phyloP scores from a whole-genome alignment of 331 rosid species.

The Quercus lobata region DNA sequence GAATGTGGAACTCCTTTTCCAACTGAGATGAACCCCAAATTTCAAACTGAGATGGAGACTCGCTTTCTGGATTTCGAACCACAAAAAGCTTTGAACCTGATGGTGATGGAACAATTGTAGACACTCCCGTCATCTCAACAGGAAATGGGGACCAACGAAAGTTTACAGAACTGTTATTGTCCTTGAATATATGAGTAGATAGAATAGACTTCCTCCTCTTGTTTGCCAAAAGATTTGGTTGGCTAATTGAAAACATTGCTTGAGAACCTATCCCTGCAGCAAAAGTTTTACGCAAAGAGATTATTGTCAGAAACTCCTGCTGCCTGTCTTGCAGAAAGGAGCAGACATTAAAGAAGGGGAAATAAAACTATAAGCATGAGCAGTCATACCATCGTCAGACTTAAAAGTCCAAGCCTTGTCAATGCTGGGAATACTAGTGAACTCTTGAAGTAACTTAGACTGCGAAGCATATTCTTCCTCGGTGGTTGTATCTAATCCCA shows the following conservation, averaged over 20 bases:
- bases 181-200: constrained; percentile 54
- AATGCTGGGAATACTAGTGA: constrained; percentile 52
- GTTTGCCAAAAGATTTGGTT: constrained; percentile 69
- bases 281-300: neutral
- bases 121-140: constrained; percentile 67
- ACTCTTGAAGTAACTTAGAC: constrained; percentile 67
- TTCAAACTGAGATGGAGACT: constrained; percentile 64
- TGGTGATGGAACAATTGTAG: constrained; percentile 76
- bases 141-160: constrained; percentile 88
- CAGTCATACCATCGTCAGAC: constrained; percentile 39
- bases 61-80: constrained; percentile 67
- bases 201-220: constrained; percentile 61
- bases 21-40: constrained; percentile 65
- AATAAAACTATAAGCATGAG: neutral
- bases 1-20: constrained; percentile 64
- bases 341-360: neutral
- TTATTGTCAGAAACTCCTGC: neutral
- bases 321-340: neutral
- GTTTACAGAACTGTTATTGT: constrained; percentile 25
- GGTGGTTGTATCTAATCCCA: constrained; percentile 46
- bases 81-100: constrained; percentile 71
- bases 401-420: constrained; percentile 81
- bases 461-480: constrained; percentile 65
- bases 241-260: constrained; percentile 73
- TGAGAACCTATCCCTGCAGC: constrained; percentile 33